Conservation (phyloP, 306 rosid species). For the Argentina anserina region DNA sequence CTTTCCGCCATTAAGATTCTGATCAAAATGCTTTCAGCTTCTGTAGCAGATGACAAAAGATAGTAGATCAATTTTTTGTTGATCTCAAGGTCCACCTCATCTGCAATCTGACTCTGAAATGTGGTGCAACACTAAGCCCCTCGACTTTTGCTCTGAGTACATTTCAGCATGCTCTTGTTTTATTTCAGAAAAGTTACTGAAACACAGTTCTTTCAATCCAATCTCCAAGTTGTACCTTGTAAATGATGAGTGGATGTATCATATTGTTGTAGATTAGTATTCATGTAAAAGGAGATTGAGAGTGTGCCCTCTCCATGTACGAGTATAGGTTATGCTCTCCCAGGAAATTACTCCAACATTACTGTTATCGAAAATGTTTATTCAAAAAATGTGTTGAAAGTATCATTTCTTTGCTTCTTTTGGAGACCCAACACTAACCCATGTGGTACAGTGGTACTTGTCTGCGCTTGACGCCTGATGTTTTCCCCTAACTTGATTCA, state of each 20-base stretch:
- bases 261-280: conserved; percentile 14
- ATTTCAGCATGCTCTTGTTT: background rate
- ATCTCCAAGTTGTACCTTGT: too few relatives aligned
- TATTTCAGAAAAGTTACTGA: background rate
- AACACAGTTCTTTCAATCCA: conserved; percentile 5
- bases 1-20: conserved; percentile 76
- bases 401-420: background rate
- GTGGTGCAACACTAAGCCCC: background rate
- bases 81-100: conserved; percentile 1
- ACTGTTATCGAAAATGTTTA: background rate
- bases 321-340: background rate
- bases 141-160: background rate
- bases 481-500: background rate
- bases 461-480: background rate
- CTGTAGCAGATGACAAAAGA: conserved; percentile 5
- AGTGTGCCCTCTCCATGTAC: background rate
- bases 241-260: conserved; percentile 13
- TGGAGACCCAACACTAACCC: background rate
- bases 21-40: conserved; percentile 8
- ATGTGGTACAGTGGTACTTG: background rate
- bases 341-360: background rate
- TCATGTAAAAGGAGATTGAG: background rate
- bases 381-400: background rate
- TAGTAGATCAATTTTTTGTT: conserved; percentile 13
- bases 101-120: background rate